A percentile compares a stretch with the other conserved stretches of the same genome.
Evolutionary conservation across 1,284 basidiomycete genomes (phyloP).

Genomic region (Golubevia sp.): DNA sequence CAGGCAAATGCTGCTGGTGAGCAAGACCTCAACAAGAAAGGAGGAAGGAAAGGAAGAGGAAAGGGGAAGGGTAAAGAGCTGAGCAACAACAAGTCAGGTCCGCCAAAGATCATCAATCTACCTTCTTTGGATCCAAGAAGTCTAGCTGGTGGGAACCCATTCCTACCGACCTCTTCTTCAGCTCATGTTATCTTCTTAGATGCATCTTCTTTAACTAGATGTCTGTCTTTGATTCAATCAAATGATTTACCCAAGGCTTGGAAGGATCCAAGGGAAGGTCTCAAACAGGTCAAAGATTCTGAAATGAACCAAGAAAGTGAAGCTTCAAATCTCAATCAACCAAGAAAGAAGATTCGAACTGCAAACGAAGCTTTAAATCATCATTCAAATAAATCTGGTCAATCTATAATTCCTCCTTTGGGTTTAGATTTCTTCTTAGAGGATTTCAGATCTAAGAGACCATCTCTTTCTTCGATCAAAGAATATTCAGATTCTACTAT

Average conservation of each 20-base stretch:
- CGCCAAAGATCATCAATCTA: conserved; percentile 16
- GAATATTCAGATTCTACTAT: conserved; percentile 34
- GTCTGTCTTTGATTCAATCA: conserved; percentile 7
- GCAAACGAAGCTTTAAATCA: no score
- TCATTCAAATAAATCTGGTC: no score
- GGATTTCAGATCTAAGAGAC: conserved; percentile 24
- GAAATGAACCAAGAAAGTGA: no score
- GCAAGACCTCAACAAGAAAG: no score
- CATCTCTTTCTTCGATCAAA: conserved; percentile 23
- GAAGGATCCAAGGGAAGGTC: no score
- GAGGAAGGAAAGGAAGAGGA: conserved; percentile 7
- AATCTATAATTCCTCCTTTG: conserved; percentile 12
- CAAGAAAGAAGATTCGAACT: no score
- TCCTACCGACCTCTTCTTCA: conserved; percentile 26
- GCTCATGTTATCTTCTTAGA: conserved; percentile 56
- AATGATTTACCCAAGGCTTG: no score
- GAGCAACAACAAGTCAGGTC: conserved; percentile 9
- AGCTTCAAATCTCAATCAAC: no score
- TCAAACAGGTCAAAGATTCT: no score
- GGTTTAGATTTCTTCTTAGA: conserved; percentile 37
- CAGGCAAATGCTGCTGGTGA: no score
- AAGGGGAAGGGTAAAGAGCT: neutral
- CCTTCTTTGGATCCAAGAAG: conserved; percentile 12
- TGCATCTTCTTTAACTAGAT: conserved; percentile 22
- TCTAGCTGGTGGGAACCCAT: conserved; percentile 3